Evolutionary conservation across 768 basidiomycete species (phyloP).

Genomic region (Podaxis sp.): DNA sequence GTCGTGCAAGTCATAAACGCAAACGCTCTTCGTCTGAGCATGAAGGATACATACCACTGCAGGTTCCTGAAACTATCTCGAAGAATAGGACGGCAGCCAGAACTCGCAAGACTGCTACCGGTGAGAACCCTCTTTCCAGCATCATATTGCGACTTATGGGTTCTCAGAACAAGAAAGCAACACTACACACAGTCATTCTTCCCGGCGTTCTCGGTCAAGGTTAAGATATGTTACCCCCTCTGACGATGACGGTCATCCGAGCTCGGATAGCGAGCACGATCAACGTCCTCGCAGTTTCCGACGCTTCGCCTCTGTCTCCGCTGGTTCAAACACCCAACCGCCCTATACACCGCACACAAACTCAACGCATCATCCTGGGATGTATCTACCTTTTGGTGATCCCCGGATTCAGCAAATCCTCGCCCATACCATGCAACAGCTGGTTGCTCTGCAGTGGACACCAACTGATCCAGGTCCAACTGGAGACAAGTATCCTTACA

Average conservation of each 20-base stretch:
- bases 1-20: constrained; percentile 1
- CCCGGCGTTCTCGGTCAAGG: background rate
- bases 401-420: constrained; percentile 43
- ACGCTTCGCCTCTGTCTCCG: constrained; percentile 20
- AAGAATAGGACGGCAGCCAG: background rate
- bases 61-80: background rate
- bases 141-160: background rate
- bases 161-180: background rate
- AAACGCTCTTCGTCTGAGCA: constrained; percentile 8
- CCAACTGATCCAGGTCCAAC: constrained; percentile 23
- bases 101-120: background rate
- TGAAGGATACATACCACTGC: background rate
- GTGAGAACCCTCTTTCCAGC: background rate
- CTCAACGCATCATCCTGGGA: constrained; percentile 22
- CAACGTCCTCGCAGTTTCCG: background rate
- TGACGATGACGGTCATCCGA: background rate
- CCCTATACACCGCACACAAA: constrained; percentile 18
- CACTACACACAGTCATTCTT: background rate
- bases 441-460: constrained; percentile 36
- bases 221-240: background rate
- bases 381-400: constrained; percentile 36
- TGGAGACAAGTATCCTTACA: constrained; percentile 19
- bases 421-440: constrained; percentile 43
- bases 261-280: background rate
- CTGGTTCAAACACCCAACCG: constrained; percentile 22